Conservation (phyloP, 805 yeast species). For the Debaryomyces prosopidis region DNA sequence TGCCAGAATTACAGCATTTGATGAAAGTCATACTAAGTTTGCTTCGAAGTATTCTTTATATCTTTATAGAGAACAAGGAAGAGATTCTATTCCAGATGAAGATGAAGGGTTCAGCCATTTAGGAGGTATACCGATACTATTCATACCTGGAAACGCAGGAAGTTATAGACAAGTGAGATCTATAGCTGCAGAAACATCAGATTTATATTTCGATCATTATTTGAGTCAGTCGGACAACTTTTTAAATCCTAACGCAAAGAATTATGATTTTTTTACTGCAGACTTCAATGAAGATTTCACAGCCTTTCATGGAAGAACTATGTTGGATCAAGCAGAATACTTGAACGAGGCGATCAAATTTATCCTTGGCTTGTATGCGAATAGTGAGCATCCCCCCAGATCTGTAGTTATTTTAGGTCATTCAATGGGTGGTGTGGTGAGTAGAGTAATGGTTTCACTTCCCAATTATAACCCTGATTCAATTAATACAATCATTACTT, state of each 20-base stretch:
- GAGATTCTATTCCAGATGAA: constrained; percentile 54
- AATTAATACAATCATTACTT: constrained; percentile 78
- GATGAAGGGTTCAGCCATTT: constrained; percentile 30
- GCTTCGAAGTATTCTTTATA: constrained; percentile 84
- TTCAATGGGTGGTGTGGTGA: constrained; percentile 97
- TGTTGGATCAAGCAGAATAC: constrained; percentile 92
- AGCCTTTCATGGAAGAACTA: constrained; percentile 92
- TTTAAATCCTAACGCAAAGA: constrained; percentile 34
- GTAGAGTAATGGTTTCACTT: constrained; percentile 78
- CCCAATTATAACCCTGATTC: constrained; percentile 73
- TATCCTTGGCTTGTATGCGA: constrained; percentile 67
- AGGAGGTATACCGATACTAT: constrained; percentile 83
- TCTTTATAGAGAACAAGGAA: constrained; percentile 81
- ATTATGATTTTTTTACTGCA: constrained; percentile 84
- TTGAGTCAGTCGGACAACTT: constrained; percentile 20
- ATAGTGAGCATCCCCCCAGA: constrained; percentile 45
- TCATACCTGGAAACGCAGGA: constrained; percentile 98
- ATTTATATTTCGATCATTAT: constrained; percentile 44
- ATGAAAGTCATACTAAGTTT: constrained; percentile 62
- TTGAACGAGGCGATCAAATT: constrained; percentile 82
- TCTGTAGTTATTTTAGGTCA: constrained; percentile 85
- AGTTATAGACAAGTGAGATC: constrained; percentile 87
- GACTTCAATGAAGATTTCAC: constrained; percentile 96
- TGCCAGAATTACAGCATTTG: constrained; percentile 72
- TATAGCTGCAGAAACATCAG: constrained; percentile 80